Evolutionary conservation across 164 flowering plant genomes (phyloP), one percentile per base, ranked within the genome.

Genomic region (Euptelea pleiosperma): DNA sequence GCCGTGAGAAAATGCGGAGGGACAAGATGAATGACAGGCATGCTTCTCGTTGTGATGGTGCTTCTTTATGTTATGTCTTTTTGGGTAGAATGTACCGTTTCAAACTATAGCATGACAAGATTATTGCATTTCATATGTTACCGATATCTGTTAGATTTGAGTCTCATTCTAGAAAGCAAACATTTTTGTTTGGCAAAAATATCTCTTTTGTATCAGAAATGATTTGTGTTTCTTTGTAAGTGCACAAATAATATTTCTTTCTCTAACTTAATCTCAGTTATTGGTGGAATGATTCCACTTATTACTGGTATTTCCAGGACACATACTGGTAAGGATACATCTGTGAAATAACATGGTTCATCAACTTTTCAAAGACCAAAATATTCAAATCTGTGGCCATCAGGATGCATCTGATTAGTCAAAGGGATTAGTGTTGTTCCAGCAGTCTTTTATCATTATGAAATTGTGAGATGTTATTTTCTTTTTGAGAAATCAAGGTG

Each of bases 11-110:
- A 62, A 53, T 71, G 66, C 71, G 87, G 44, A 74, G 87, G 69
- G 87, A 72, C 62, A 77, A 69, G 61, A 62, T 82, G 77, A 82
- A 79, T 68, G 82, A 82, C 68, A 82, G 81, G 87, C 64, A 66
- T 51, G 54, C 22, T 33, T 65, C 58, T 52, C 22, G 0, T 22
- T 37, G 10, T 28, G 29, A 19, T 33, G 18, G 4, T 40, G 61
- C 9, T 50, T 33, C 30, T 35, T 21, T 56, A 14, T 56, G 40
- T 30, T 49, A 8, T 9, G 2, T 21, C 14, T 25, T 19, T 8
- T 29, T 29, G 29, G 6, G 40, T 39, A 4, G 16, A 28, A 35
- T 41, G 18, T 43, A 10, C 16, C 22, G 25, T 15, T 48, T n/a
- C 10, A 2, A 28, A 15, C 19, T 28, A 48, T 26, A 8, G 10